Evolutionary conservation across 805 yeast species (phyloP).

Genomic region (Sungouiozyma intestinalis): DNA sequence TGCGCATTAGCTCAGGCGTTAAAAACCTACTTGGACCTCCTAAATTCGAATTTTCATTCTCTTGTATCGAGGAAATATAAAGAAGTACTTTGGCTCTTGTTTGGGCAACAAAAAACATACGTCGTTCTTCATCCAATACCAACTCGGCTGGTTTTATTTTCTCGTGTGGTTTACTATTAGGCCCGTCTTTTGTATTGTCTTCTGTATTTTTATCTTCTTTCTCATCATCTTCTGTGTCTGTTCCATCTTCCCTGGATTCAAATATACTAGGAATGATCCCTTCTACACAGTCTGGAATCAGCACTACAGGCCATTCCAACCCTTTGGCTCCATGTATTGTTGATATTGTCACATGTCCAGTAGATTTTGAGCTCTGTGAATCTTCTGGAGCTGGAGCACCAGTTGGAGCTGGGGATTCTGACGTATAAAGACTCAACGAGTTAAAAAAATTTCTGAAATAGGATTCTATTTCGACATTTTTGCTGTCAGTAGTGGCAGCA

Average conservation of each 20-base stretch:
- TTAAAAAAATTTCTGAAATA: conserved; percentile 27
- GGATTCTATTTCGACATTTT: conserved; percentile 3
- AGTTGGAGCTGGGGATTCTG: conserved; percentile 8
- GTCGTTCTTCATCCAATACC: conserved; percentile 58
- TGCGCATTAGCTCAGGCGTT: conserved; percentile 17
- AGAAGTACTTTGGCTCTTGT: conserved; percentile 66
- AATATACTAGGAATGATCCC: conserved; percentile 53
- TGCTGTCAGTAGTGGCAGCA: background rate
- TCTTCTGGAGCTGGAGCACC: conserved; percentile 8
- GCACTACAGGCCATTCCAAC: conserved; percentile 89
- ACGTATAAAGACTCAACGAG: conserved; percentile 29
- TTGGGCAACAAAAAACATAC: conserved; percentile 80
- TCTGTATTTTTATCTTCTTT: conserved; percentile 5
- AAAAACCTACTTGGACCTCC: conserved; percentile 26
- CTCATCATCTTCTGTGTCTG: conserved; percentile 10
- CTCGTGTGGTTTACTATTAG: conserved; percentile 3
- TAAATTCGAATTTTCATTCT: conserved; percentile 13
- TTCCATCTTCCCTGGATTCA: conserved; percentile 16
- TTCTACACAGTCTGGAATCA: conserved; percentile 62
- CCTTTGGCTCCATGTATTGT: conserved; percentile 94
- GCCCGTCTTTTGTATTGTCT: conserved; percentile 4
- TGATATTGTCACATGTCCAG: conserved; percentile 43
- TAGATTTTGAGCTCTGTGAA: conserved; percentile 8
- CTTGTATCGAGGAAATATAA: conserved; percentile 31
- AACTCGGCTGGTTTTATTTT: conserved; percentile 3